Conservation (phyloP, 371 early-diverging fungal species). For the Saksenaea oblongispora region DNA sequence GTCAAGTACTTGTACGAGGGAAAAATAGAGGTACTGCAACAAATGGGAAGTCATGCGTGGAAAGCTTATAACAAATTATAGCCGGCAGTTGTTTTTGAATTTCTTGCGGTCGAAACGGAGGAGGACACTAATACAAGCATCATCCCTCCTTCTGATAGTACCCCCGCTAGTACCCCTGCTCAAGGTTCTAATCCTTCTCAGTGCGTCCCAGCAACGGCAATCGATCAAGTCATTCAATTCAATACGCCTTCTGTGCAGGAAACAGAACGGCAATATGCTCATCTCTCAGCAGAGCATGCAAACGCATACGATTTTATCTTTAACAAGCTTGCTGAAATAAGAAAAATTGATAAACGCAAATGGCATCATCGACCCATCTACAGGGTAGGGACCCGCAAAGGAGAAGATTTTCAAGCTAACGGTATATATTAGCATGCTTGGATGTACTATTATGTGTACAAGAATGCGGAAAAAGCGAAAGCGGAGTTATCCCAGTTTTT, state of each 20-base stretch:
- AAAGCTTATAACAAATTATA: neutral
- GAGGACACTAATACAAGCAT: neutral
- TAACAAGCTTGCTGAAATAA: slow-evolving; percentile 48
- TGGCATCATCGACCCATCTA: slow-evolving; percentile 72
- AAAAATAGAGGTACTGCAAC: slow-evolving; percentile 41
- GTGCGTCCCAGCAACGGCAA: neutral
- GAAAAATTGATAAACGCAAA: slow-evolving; percentile 55
- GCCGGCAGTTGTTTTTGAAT: slow-evolving; percentile 6
- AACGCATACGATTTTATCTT: slow-evolving; percentile 48
- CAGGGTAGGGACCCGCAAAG: slow-evolving; percentile 47
- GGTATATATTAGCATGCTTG: slow-evolving; percentile 55
- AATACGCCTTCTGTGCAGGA: slow-evolving; percentile 22
- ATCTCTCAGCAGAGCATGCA: neutral
- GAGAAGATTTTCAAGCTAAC: neutral
- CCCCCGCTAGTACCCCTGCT: neutral
- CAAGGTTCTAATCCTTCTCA: neutral
- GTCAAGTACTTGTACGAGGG: slow-evolving; percentile 51
- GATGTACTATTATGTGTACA: slow-evolving; percentile 58
- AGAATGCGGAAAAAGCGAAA: slow-evolving; percentile 61
- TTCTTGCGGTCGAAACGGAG: slow-evolving; percentile 1
- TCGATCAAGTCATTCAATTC: neutral
- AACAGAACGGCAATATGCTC: slow-evolving; percentile 39
- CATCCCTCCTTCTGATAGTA: neutral
- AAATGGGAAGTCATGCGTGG: neutral
- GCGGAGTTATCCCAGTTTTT: slow-evolving; percentile 57